phyloP scores from a whole-genome alignment of 768 basidiomycete species.

The Hypholoma fasciculare region DNA sequence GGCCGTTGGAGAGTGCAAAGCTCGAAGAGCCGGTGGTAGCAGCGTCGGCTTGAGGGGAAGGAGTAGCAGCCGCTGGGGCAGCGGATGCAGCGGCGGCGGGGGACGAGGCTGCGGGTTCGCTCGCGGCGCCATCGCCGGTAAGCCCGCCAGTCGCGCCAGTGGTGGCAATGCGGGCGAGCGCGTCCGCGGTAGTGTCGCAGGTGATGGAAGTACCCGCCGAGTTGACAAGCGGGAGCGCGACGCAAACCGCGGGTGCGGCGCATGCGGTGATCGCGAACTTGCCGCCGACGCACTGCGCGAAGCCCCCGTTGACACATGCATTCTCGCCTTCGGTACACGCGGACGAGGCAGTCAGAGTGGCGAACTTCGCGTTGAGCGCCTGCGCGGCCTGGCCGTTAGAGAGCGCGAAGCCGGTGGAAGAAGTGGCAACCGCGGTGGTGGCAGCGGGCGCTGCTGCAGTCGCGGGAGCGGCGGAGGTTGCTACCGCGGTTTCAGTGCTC shows the following conservation, averaged over 20 bases:
- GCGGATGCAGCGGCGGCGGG: constrained; percentile 15
- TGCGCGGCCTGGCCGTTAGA: constrained; percentile 53
- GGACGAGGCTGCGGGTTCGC: constrained; percentile 7
- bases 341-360: constrained; percentile 42
- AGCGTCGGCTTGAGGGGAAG: constrained; percentile 11
- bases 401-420: not conserved
- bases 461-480: constrained; percentile 11
- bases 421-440: constrained; percentile 2
- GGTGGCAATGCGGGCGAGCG: constrained; percentile 38
- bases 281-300: constrained; percentile 56
- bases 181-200: constrained; percentile 50
- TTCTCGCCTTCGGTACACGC: constrained; percentile 46
- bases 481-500: constrained; percentile 13
- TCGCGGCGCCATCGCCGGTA: constrained; percentile 15
- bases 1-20: constrained; percentile 36
- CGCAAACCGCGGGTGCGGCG: constrained; percentile 36
- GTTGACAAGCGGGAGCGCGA: constrained; percentile 57
- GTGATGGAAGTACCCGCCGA: constrained; percentile 50
- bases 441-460: constrained; percentile 17
- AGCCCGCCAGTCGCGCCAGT: constrained; percentile 44
- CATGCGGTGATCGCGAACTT: constrained; percentile 42
- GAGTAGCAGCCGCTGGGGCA: constrained; percentile 15
- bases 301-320: constrained; percentile 44
- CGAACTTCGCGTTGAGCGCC: constrained; percentile 52
- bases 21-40: constrained; percentile 17